Evolutionary conservation across 1,284 basidiomycete species (phyloP), one percentile per base, ranked within the genome.

Genomic region (Austroboletus novae-zelandiae): DNA sequence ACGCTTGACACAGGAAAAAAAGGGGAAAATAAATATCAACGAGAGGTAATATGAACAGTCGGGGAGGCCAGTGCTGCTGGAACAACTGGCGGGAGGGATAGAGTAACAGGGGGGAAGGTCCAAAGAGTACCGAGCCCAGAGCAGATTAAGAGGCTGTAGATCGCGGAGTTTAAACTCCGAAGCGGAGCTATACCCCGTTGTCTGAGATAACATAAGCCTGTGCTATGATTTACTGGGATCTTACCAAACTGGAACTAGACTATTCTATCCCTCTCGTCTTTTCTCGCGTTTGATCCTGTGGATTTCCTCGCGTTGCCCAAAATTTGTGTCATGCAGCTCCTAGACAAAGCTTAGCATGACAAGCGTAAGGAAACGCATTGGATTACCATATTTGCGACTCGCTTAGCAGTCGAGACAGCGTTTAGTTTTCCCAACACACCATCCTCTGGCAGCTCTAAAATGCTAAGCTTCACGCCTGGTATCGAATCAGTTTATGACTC

Each of bases 311-410:
- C 93, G 79, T 68, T 89, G 84, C 23, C 95, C 96, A 71, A 98
- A 98, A 52, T 88, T 81, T 15, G 90, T 89, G 61, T 95, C 92
- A 62, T 96, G 90, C 59, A 99, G 76, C 71, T 93, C 89, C 93
- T 94, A 68, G 36, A 42, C 43, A 41, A 31, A 17, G 15, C 9
- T 69, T 5, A 66, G 55, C 40, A 42, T 47, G 15, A 3, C 10
- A 41, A 15, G 36, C 25, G 3, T 2, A 14, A 14, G 20, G 6
- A 37, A 39, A 25, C n/a, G 27, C 14, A n/a, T 14, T 37, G 6
- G 51, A 79, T 62, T 62, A 94, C 94, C 93, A 98, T 96, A 46
- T 86, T 91, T 0, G 97, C 96, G 32, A 98, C 74, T 29, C 96
- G 80, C 70, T 98, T 95, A 0, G 96, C 96, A 0, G 91, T 91